Base-by-base conservation (phyloP, 2,329 filamentous ascomycete species). In the Ampelomyces quisqualis region DNA sequence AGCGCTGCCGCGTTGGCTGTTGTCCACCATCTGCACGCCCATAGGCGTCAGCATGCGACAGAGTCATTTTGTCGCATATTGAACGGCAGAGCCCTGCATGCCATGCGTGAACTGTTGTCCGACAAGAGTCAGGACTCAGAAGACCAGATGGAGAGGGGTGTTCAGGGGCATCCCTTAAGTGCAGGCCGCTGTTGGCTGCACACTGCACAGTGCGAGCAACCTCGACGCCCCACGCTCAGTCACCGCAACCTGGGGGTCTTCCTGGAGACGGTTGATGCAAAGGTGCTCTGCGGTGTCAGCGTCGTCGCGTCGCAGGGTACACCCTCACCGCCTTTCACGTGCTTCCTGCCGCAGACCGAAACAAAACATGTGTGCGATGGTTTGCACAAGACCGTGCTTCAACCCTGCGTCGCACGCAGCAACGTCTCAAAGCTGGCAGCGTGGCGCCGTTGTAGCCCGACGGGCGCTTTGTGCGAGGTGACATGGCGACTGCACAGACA, bases 261-360 rank as follows among this genome's bases (percentile, higher is more conserved):
- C 28, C 40, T 49, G 45, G 35, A 46, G 46, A 55, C 52, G 45
- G 10, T 40, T 42, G 18, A 27, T 46, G 47, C 45, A 24, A 37
- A 32, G 35, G 39, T 28, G 21, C 28, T 10, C 14, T 21, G 27
- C 27, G 24, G 36, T 50, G 45, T 45, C 51, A 49, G 47, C 44
- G 52, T 53, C 35, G 50, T 53, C 56, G 50, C 27, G 36, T 35
- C 48, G 46, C 46, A 54, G 40, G 44, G 54, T 28, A 43, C 34
- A 38, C 43, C 38, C 23, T 36, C 44, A 47, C 29, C 32, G 42
- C 37, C 34, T 8, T 37, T 45, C 31, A 45, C 28, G 38, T 42
- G 34, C 41, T 31, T 19, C 26, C 23, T 17, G 31, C 27, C 33
- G 23, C 34, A 27, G 32, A 34, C 30, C 28, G 37, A 42, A 38